Evolutionary conservation across 768 basidiomycete species (phyloP), one percentile per base, ranked within the genome.

Genomic region (Boletus rubroflammeus): DNA sequence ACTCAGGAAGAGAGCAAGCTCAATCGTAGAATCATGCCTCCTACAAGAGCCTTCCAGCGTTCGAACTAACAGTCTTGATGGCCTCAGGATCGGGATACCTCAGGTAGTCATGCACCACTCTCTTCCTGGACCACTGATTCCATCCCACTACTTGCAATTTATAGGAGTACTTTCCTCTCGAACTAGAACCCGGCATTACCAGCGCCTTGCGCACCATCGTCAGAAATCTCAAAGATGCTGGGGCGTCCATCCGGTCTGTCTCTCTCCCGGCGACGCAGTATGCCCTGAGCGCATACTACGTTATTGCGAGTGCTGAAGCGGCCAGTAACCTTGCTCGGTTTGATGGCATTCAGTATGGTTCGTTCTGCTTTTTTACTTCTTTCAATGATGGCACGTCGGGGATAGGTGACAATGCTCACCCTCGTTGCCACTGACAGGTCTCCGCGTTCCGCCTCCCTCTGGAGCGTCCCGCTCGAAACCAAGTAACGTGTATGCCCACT

Each of bases 251-350:
- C 29, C 70, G 83, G 1, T 80, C 92, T 0, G 84, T 98, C 0
- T 86, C 87, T 9, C 74, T 98, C 11, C 89, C 92, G 0, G 71
- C 75, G 3, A 82, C 83, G 0, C 70, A 67, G 2, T 88, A 88
- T 63, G 90, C 92, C 0, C 77, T 98, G 5, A 92, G 93, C 51
- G 89, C 93, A 13, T 98, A 98, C 75, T 98, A 98, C 64, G 90
- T 97, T n/a, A 79, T 98, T 15, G 90, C 96, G 1, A 90, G 86
- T 55, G 94, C 96, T 0, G 96, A 98, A 66, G 95, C 95, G 0
- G 88, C 90, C 56, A 94, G 92, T 53, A 97, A 95, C 64, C 74
- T 98, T 53, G 92, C 90, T 5, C 76, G 93, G 38, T 98, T 87
- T 64, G 93, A 95, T 45, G 95, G 95, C 0, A 80, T 94, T 2